phyloP scores from a whole-genome alignment of 208 protist species.

The Wallacemonas sp. region DNA sequence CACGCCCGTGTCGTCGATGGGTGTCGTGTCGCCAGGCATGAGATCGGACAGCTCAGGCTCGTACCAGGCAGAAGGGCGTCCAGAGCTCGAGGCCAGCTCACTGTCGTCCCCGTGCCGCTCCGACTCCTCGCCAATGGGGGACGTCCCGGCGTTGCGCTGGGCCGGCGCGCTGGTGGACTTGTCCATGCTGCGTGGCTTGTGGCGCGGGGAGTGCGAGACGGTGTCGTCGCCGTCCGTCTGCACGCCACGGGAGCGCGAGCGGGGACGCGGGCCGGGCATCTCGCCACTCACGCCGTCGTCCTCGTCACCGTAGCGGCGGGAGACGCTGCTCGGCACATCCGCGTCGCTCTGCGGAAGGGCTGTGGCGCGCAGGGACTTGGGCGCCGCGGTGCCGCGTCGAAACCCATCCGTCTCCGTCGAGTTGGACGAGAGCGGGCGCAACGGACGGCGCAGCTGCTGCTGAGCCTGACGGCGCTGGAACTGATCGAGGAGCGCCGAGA shows the following conservation, averaged over 20 bases:
- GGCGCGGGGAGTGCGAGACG: background rate
- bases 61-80: constrained; percentile 49
- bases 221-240: constrained; percentile 42
- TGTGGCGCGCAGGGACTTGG: constrained; percentile 4
- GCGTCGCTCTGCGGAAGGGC: background rate
- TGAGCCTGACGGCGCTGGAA: constrained; percentile 12
- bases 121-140: constrained; percentile 40
- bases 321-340: constrained; percentile 12
- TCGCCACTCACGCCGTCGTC: constrained; percentile 13
- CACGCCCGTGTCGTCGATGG: constrained; percentile 58
- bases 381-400: constrained; percentile 1
- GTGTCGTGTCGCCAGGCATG: constrained; percentile 41
- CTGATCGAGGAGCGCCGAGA: background rate
- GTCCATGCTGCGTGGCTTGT: constrained; percentile 16
- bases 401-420: background rate
- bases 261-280: constrained; percentile 10
- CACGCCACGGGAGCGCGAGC: constrained; percentile 52
- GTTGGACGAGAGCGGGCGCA: constrained; percentile 2
- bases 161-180: constrained; percentile 18
- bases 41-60: constrained; percentile 62
- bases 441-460: constrained; percentile 9
- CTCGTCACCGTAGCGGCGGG: background rate
- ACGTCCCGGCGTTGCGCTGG: constrained; percentile 42
- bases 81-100: constrained; percentile 14
- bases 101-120: constrained; percentile 1